These are phyloP conservation scores for Fusarium vanettenii DNA, from an alignment of 2,329 filamentous ascomycete genomes.

Conservation along the genomic window DNA sequence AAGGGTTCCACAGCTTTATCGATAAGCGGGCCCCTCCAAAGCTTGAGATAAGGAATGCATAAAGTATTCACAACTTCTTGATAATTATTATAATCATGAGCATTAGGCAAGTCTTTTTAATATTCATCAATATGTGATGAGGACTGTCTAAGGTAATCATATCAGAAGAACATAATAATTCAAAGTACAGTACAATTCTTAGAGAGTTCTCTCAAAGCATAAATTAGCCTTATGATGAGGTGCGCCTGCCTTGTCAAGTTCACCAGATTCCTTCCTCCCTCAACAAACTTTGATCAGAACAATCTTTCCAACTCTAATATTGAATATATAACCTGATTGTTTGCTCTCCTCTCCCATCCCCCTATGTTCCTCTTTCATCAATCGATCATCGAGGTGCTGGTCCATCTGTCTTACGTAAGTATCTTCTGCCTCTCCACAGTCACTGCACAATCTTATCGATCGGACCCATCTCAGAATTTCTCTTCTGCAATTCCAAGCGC, in stretches of 20 bases:
- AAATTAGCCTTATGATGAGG: background rate
- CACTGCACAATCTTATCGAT: background rate
- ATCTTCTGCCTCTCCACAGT: background rate
- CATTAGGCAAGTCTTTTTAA: background rate
- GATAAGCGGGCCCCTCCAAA: conserved; percentile 33
- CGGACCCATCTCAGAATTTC: background rate
- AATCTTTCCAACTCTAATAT: no score
- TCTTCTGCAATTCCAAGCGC: background rate
- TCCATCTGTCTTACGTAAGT: background rate
- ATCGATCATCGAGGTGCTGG: background rate
- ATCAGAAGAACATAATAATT: no score
- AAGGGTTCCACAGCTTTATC: conserved; percentile 37
- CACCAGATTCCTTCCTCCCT: background rate
- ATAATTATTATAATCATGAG: background rate
- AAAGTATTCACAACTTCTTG: background rate
- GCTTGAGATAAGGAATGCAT: background rate
- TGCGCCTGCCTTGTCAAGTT: background rate
- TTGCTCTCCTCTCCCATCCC: background rate
- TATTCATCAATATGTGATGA: no score
- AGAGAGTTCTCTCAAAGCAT: background rate
- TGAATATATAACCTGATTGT: no score
- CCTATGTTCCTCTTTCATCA: background rate
- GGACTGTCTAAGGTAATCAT: no score
- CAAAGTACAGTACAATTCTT: no score
- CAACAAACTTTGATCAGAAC: no score